phyloP scores from a whole-genome alignment of 306 rosid genomes.

The Betula pendula region DNA sequence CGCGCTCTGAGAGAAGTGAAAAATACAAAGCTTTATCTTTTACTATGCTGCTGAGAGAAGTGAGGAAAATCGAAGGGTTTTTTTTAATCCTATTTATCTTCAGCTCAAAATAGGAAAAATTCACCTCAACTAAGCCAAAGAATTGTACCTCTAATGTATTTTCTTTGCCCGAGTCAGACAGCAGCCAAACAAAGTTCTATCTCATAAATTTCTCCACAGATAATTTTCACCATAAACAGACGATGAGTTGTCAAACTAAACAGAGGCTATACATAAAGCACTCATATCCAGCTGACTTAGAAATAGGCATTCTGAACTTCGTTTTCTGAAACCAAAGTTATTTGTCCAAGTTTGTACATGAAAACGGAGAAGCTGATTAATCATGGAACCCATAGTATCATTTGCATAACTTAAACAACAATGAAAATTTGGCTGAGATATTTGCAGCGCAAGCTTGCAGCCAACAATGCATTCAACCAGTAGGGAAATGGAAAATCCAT shows the following conservation, averaged over 20 bases:
- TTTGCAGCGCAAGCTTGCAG: slow-evolving; percentile 24
- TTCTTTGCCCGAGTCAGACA: background rate
- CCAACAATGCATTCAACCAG: slow-evolving; percentile 26
- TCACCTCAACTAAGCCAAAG: background rate
- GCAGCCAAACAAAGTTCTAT: background rate
- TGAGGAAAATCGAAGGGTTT: background rate
- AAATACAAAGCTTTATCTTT: background rate
- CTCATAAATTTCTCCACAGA: background rate
- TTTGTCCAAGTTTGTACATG: slow-evolving; percentile 31
- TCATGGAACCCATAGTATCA: slow-evolving; percentile 29
- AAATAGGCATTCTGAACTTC: background rate
- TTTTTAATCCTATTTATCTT: background rate
- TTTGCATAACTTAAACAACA: slow-evolving; percentile 33
- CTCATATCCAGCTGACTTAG: slow-evolving; percentile 1
- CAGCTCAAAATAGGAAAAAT: background rate
- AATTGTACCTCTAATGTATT: background rate
- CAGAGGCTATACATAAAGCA: background rate
- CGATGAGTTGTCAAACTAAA: background rate
- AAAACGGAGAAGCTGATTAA: slow-evolving; percentile 14
- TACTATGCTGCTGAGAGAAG: background rate
- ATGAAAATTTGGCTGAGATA: slow-evolving; percentile 30
- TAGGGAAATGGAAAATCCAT: slow-evolving; percentile 1
- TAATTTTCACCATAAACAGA: background rate
- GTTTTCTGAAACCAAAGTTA: slow-evolving; percentile 31
- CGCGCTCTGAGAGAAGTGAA: background rate